Base-by-base conservation (phyloP, 176 grass and related monocot genomes). In the Oryza officinalis region DNA sequence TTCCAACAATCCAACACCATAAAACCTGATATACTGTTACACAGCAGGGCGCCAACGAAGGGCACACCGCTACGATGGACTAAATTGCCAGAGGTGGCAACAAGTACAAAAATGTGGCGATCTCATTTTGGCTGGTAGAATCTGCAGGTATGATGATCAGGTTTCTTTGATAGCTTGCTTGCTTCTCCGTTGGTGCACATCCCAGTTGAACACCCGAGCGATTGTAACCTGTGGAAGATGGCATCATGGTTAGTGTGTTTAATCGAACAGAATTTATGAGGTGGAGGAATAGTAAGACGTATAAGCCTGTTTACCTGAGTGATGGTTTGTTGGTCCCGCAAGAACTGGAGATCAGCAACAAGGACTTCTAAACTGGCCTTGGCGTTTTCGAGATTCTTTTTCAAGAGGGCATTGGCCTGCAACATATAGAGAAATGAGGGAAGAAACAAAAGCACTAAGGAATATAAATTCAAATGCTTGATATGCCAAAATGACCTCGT, bases 201-300 rank as follows among this genome's bases (percentile, higher is more conserved):
- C 96, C 96, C 96, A 99, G 71, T 99, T 99, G 82, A 96, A 99
- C 43, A 99, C 90, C 10, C 96, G 89, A 43, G 96, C 96, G 38
- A 94, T 92, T 32, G 93, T 99, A 81, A 99, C 96, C 96, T 99
- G 85, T 33, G 0, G 23, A 37, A 69, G 45, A 63, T 47, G 27
- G 40, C 57, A 61, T 82, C 32, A 63, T 23, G 8, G 13, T 52
- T 75, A 30, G 30, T 12, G 40, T 23, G 14, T 28, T 2, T 4
- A 76, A 71, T 13, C 3, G 12, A 4, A 6, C 18, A 41, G 18
- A 64, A 87, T 47, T 44, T 30, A 47, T 10, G 57, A 81, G 26
- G 49, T 11, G 10, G 61, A 69, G 28, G 52, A 86, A 14, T 30
- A 10, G 49, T 67, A 44, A n/a, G 31, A 30, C 37, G n/a, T n/a